Evolutionary conservation across 225 moss, liverwort and hornwort genomes (phyloP), one percentile per base, ranked within the genome.

Genomic region (Physcomitrium patens): DNA sequence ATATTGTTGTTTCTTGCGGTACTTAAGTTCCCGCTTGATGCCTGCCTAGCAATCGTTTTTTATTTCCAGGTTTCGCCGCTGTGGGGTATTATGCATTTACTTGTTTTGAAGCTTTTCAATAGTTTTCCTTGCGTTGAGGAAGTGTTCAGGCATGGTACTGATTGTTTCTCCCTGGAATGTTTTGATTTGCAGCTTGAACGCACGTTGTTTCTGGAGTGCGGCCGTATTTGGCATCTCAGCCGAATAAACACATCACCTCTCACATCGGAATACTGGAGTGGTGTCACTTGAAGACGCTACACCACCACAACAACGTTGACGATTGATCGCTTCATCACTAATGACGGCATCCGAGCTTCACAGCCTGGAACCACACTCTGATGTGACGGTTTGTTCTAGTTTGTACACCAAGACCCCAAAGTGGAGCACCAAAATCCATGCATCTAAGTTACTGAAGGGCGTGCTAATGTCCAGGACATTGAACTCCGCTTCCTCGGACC

Each of bases 341-440:
- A 85, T 85, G 85, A 82, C 85, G 85, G 79, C 81, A 67, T 85
- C 85, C 65, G 85, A 85, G 60, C 60, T 82, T 15, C 82, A 86
- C 65, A 77, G 79, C 56, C 50, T 80, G 56, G 82, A 82, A 68
- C 16, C 86, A 20, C 79, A 77, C 58, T 79, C 82, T n/a, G 80
- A 80, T 59, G 49, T 63, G 45, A 74, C 71, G 10, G 67, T 83
- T 22, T 86, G 82, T 53, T 71, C 80, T n/a, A 66, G 71, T 19
- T 45, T 76, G 0, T 77, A 72, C 67, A 1, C 86, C 2, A 85
- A 81, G 87, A 63, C 73, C 7, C 42, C 81, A 13, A 81, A 78
- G 60, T 73, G 81, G 84, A 79, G 79, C 68, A 74, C 77, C 56
- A 88, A 75, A 54, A 80, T 85, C 82, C 82, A 88, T 43, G 77